Conservation (phyloP, 441 rosid species). For the Brassica balearica region DNA sequence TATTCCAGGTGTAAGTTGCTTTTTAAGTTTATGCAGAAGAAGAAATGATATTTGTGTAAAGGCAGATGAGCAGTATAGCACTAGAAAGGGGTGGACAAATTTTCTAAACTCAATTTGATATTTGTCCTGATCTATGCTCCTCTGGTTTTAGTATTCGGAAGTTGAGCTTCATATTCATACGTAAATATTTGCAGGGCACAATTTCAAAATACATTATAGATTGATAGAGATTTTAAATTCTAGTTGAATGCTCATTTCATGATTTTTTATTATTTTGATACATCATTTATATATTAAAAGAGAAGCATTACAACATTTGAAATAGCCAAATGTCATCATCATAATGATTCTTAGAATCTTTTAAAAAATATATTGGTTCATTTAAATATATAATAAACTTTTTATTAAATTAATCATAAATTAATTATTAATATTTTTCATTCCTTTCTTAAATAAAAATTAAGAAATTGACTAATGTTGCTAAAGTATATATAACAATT, state of each 20-base stretch:
- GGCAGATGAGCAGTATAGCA: slow-evolving; percentile 4
- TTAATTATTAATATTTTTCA: no score
- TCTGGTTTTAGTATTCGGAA: neutral
- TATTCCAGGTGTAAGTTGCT: slow-evolving; percentile 6
- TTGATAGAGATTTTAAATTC: neutral
- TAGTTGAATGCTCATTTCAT: neutral
- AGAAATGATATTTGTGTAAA: neutral
- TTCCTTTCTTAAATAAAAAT: no score
- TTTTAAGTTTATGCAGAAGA: slow-evolving; percentile 15
- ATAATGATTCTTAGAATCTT: no score
- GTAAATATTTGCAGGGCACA: neutral
- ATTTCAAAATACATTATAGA: neutral
- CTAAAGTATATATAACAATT: no score
- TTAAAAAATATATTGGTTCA: neutral
- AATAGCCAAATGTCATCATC: neutral
- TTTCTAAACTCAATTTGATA: slow-evolving; percentile 8
- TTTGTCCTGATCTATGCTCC: neutral
- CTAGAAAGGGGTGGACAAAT: slow-evolving; percentile 5
- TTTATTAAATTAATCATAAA: no score
- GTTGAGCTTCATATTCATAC: neutral
- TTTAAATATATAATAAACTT: no score
- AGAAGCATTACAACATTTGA: neutral
- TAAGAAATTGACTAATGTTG: no score
- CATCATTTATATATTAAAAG: neutral
- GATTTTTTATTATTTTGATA: neutral